These are phyloP conservation scores for Gyrodon lividus DNA, from an alignment of 768 basidiomycete species.

Conservation along the genomic window DNA sequence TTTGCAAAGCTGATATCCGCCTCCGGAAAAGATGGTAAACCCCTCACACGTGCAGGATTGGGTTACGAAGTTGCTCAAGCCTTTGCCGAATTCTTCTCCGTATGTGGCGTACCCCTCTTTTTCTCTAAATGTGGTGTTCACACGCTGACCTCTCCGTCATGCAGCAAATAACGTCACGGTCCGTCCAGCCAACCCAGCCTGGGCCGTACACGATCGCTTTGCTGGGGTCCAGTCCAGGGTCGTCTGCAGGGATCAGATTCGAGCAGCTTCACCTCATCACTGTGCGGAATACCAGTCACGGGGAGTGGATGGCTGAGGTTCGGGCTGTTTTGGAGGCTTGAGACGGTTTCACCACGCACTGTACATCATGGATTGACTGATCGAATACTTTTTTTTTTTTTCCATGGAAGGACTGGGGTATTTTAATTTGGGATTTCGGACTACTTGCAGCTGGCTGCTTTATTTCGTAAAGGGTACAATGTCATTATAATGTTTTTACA, in stretches of 20 bases:
- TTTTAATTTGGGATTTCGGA: neutral
- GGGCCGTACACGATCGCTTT: conserved; percentile 21
- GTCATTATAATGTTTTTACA: too few species aligned
- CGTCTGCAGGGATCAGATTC: conserved; percentile 19
- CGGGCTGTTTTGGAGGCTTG: conserved; percentile 17
- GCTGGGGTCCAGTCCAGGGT: conserved; percentile 3
- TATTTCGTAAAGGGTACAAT: neutral
- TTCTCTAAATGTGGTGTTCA: neutral
- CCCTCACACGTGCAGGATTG: conserved; percentile 22
- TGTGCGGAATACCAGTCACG: conserved; percentile 26
- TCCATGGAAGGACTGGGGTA: neutral
- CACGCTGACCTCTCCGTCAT: conserved; percentile 1
- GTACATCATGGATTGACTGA: neutral
- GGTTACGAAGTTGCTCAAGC: conserved; percentile 30
- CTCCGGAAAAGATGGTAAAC: conserved; percentile 15
- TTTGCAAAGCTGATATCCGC: conserved; percentile 25
- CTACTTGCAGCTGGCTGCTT: neutral
- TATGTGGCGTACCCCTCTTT: conserved; percentile 9
- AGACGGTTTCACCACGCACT: neutral
- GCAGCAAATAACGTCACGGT: conserved; percentile 20
- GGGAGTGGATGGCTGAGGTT: conserved; percentile 29
- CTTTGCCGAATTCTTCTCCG: conserved; percentile 30
- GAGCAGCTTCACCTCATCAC: conserved; percentile 24
- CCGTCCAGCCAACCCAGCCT: conserved; percentile 7
- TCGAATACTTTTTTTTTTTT: neutral